Evolutionary conservation across 495 filamentous ascomycete species (phyloP).

Genomic region (Tirmania nivea): DNA sequence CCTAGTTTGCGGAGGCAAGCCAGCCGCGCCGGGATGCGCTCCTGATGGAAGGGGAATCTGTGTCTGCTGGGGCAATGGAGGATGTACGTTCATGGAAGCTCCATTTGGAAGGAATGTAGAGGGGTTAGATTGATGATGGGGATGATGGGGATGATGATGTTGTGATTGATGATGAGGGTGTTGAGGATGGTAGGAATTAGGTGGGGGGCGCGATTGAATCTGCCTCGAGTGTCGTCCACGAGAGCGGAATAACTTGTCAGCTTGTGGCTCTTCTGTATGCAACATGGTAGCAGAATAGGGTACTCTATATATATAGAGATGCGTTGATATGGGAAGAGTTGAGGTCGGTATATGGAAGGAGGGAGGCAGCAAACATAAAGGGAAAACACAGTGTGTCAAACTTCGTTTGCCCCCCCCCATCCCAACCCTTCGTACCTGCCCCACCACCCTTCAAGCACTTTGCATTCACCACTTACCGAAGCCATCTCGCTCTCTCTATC

Average conservation of each 20-base stretch:
- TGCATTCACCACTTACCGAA: background rate
- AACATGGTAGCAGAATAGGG: too few species aligned
- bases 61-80: slow-evolving; percentile 1
- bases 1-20: slow-evolving; percentile 42
- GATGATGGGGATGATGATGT: background rate
- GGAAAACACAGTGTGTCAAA: background rate
- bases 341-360: background rate
- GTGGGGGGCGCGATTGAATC: too few species aligned
- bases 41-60: slow-evolving; percentile 8
- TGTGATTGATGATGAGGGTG: background rate
- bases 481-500: background rate
- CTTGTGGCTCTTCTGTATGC: too few species aligned
- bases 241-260: too few species aligned
- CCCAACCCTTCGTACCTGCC: background rate
- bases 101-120: background rate
- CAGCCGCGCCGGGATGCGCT: slow-evolving; percentile 19
- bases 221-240: too few species aligned
- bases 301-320: too few species aligned
- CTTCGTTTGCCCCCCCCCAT: too few species aligned
- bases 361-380: background rate
- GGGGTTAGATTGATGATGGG: background rate
- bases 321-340: background rate
- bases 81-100: background rate
- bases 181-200: background rate
- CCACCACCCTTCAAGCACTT: background rate